A percentile compares a stretch with the other conserved stretches of the same genome.
These are phyloP conservation scores for Talaromyces amestolkiae DNA, from an alignment of 2,329 filamentous ascomycete species.

Conservation along the genomic window DNA sequence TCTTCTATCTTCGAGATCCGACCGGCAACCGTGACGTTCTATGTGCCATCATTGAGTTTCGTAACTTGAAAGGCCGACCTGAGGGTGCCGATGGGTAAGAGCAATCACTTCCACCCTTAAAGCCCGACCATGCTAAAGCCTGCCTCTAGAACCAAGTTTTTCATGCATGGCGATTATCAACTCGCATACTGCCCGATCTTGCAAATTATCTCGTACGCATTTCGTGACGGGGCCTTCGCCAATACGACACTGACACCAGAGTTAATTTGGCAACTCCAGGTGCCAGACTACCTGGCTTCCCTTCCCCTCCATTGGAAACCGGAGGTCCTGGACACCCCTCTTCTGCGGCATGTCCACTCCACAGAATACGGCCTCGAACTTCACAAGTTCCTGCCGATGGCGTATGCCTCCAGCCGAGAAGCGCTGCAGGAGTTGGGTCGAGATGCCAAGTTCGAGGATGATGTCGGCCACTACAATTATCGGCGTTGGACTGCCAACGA, in stretches of 20 bases:
- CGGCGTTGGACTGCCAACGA: too few relatives aligned
- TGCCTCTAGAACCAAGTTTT: slow-evolving; percentile 28
- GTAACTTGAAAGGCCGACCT: slow-evolving; percentile 27
- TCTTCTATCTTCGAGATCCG: slow-evolving; percentile 26
- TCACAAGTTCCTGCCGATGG: too few relatives aligned
- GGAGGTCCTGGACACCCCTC: too few relatives aligned
- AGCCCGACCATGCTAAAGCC: not conserved
- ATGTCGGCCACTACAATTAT: too few relatives aligned
- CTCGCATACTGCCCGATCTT: slow-evolving; percentile 28
- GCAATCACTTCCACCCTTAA: not conserved
- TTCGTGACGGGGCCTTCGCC: slow-evolving; percentile 20
- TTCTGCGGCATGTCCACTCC: too few relatives aligned
- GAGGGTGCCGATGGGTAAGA: slow-evolving; percentile 30
- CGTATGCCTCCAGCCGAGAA: too few relatives aligned
- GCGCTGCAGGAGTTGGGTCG: too few relatives aligned
- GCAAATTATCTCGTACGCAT: slow-evolving; percentile 24
- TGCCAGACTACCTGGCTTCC: slow-evolving; percentile 12
- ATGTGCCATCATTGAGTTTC: slow-evolving; percentile 29
- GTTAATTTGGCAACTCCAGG: slow-evolving; percentile 27
- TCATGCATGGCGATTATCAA: slow-evolving; percentile 30
- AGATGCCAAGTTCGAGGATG: too few relatives aligned
- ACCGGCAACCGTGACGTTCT: slow-evolving; percentile 27
- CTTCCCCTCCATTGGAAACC: too few relatives aligned
- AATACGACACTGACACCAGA: slow-evolving; percentile 28
- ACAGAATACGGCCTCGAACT: too few relatives aligned